These are phyloP conservation scores for Cyberlindnera mycetangii DNA, from an alignment of 805 yeast genomes.

Conservation along the genomic window DNA sequence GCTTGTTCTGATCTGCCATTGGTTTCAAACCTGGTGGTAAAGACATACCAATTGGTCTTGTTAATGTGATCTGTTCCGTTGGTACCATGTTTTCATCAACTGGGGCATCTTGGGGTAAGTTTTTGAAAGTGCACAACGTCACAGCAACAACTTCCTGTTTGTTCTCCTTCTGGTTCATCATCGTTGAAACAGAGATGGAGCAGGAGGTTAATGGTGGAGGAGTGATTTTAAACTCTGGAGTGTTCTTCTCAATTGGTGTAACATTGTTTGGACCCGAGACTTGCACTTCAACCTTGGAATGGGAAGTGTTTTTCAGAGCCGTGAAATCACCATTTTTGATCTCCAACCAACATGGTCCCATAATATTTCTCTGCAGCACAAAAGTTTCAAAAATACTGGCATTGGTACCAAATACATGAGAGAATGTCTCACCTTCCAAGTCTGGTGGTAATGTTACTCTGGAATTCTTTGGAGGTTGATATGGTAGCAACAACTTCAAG, in stretches of 20 bases:
- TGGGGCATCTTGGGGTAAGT: slow-evolving; percentile 74
- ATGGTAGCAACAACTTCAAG: slow-evolving; percentile 75
- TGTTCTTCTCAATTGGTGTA: slow-evolving; percentile 43
- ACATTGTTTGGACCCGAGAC: slow-evolving; percentile 48
- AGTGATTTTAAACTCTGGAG: slow-evolving; percentile 34
- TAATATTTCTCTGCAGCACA: slow-evolving; percentile 74
- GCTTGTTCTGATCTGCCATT: slow-evolving; percentile 51
- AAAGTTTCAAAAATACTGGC: slow-evolving; percentile 79
- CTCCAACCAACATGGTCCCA: slow-evolving; percentile 98
- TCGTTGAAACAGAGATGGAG: slow-evolving; percentile 75
- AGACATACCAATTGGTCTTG: slow-evolving; percentile 71
- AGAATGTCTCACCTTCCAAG: slow-evolving; percentile 71
- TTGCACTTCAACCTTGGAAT: slow-evolving; percentile 75
- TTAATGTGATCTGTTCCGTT: slow-evolving; percentile 62
- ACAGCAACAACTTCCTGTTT: slow-evolving; percentile 87
- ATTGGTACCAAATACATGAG: slow-evolving; percentile 75
- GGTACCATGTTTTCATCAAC: slow-evolving; percentile 60
- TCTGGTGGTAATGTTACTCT: slow-evolving; percentile 54
- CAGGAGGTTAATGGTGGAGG: slow-evolving; percentile 72
- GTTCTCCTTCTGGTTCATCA: slow-evolving; percentile 68
- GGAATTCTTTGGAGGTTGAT: slow-evolving; percentile 54
- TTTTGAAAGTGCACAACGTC: slow-evolving; percentile 66
- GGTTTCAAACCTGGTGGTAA: slow-evolving; percentile 77
- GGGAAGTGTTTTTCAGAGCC: slow-evolving; percentile 61
- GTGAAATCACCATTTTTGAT: slow-evolving; percentile 61